These are phyloP conservation scores for Penicillium simplicissimum DNA, from an alignment of 495 filamentous ascomycete genomes.

Conservation along the genomic window DNA sequence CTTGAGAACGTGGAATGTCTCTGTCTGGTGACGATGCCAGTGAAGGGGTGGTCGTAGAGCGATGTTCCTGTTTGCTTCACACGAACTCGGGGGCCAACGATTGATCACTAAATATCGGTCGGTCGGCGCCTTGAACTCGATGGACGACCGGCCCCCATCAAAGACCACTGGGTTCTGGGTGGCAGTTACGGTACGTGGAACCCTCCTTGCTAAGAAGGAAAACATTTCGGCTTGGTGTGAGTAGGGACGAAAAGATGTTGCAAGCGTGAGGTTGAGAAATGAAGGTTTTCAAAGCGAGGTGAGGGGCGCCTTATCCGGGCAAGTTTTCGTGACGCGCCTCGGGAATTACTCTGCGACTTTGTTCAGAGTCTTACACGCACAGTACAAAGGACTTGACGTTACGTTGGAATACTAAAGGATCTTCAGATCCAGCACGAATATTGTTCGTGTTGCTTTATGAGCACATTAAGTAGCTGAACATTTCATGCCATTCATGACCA, in stretches of 20 bases:
- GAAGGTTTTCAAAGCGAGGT: neutral
- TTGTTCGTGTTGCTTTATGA: neutral
- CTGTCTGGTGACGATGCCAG: conserved; percentile 17
- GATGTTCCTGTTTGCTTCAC: conserved; percentile 8
- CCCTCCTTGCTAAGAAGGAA: conserved; percentile 11
- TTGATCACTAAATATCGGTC: conserved; percentile 20
- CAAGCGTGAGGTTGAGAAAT: neutral
- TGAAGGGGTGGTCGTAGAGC: conserved; percentile 16
- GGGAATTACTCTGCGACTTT: neutral
- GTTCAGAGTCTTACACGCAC: neutral
- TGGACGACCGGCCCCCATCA: conserved; percentile 14
- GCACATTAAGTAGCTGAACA: neutral
- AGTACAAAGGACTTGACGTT: neutral
- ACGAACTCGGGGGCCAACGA: conserved; percentile 19
- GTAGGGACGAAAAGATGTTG: neutral
- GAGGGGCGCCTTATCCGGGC: neutral
- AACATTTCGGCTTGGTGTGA: conserved; percentile 7
- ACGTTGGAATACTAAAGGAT: neutral
- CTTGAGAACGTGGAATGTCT: conserved; percentile 15
- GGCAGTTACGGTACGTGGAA: conserved; percentile 9
- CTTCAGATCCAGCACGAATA: neutral
- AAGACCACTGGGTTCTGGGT: conserved; percentile 11
- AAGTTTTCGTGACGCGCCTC: neutral
- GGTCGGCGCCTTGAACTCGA: conserved; percentile 16
- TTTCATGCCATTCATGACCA: neutral